Base-by-base conservation (phyloP, 202 grass and related monocot genomes). In the Schoenoplectus tabernaemontani region DNA sequence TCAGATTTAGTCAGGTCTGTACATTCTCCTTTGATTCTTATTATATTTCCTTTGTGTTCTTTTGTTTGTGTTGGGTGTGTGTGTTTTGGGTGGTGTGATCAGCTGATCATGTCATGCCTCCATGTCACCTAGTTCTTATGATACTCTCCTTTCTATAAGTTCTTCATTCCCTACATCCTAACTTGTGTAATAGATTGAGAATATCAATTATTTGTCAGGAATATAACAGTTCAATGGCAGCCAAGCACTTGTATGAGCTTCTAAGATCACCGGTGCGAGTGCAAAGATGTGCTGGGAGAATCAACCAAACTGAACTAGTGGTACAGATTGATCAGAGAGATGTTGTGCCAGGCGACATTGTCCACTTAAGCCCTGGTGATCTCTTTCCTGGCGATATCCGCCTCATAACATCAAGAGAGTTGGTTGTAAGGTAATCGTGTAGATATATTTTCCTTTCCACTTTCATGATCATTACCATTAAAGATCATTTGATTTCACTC, bases 311-410 rank as follows among this genome's bases (percentile, higher is more conserved):
- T 11, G 85, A 87, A 73, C 32, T 87, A 37, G 19, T 87, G 34
- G 80, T 87, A 4, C 85, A 83, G 56, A 83, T 87, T 71, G 85
- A 87, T 61, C 81, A 83, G 80, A 83, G 81, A 79, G 75, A 83
- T 66, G 78, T 83, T 53, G 85, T 87, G 24, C 80, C 64, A 4
- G 85, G 85, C 83, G 85, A 87, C n/a, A 87, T 87, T 63, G 59
- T 87, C 64, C 80, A 83, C 79, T 83, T 87, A 63, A 79, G 80
- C 65, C 57, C 75, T 63, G 85, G 85, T 2, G 85, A 87, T 72
- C 75, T 87, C 16, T 83, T 87, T 79, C 85, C 81, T 56, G 75
- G 85, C 24, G 81, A 87, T 62, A 67, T 83, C 7, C 77, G 85
- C 41, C 73, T 87, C 53, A 57, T 87, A 51, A 83, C 75, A 83